Evolutionary conservation across 2,329 filamentous ascomycete genomes (phyloP).

Genomic region (Harringtonia aguacate): DNA sequence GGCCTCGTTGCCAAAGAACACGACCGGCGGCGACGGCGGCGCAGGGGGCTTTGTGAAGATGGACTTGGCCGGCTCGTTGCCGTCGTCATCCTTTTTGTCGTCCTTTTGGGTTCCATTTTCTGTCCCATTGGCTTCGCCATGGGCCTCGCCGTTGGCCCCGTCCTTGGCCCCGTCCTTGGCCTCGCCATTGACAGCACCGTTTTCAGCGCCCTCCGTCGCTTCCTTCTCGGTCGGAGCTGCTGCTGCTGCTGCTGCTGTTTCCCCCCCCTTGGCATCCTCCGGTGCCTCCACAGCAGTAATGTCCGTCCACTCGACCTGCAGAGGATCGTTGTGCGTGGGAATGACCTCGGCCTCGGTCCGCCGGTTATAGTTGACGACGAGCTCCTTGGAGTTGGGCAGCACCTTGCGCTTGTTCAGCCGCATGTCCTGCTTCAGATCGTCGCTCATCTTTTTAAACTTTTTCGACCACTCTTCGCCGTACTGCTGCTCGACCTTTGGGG

Average conservation of each 20-base stretch:
- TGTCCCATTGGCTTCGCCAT: too few species aligned
- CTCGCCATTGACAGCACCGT: too few species aligned
- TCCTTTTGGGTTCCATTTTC: too few species aligned
- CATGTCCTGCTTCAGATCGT: slow-evolving; percentile 84
- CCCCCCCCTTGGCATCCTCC: background rate
- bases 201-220: too few species aligned
- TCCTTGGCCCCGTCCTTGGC: too few species aligned
- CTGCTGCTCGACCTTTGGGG: slow-evolving; percentile 58
- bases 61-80: background rate
- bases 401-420: slow-evolving; percentile 89
- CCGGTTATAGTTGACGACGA: slow-evolving; percentile 90
- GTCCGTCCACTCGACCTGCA: slow-evolving; percentile 94
- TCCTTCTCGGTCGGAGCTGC: too few species aligned
- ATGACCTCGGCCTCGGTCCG: slow-evolving; percentile 77
- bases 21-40: slow-evolving; percentile 34
- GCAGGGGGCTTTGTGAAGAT: background rate
- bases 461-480: slow-evolving; percentile 76
- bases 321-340: slow-evolving; percentile 85
- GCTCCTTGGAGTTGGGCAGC: slow-evolving; percentile 91
- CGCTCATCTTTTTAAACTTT: slow-evolving; percentile 71
- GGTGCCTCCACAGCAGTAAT: slow-evolving; percentile 33
- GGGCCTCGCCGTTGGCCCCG: too few species aligned
- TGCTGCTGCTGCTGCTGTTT: background rate
- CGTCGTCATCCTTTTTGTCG: background rate
- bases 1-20: slow-evolving; percentile 73